A percentile compares a stretch with the other conserved stretches of the same genome.
These are phyloP conservation scores for Seiridium cupressi DNA, from an alignment of 2,329 filamentous ascomycete genomes.

Conservation along the genomic window DNA sequence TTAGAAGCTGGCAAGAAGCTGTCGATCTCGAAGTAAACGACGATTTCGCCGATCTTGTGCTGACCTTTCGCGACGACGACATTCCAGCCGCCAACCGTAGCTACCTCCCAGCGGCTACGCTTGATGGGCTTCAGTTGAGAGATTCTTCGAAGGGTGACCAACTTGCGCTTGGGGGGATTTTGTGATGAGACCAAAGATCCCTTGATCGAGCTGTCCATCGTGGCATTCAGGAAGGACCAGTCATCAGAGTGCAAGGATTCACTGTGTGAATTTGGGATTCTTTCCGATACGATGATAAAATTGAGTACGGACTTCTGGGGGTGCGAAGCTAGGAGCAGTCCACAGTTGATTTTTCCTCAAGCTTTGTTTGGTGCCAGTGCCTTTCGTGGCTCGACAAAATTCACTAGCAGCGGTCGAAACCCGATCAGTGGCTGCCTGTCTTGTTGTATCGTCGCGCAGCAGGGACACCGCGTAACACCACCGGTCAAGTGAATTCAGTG, in stretches of 20 bases:
- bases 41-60: constrained; percentile 19
- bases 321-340: too few species aligned
- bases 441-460: too few species aligned
- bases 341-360: too few species aligned
- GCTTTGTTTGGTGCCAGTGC: too few species aligned
- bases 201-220: not conserved
- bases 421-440: too few species aligned
- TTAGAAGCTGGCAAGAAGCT: constrained; percentile 24
- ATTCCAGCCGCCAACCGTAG: constrained; percentile 25
- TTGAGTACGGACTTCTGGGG: too few species aligned
- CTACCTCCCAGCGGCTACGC: constrained; percentile 8
- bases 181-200: not conserved
- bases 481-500: too few species aligned
- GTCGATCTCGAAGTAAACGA: constrained; percentile 31
- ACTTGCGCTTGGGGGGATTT: constrained; percentile 23
- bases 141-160: constrained; percentile 26
- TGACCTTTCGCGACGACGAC: constrained; percentile 15
- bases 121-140: constrained; percentile 9
- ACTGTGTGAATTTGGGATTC: not conserved
- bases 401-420: too few species aligned
- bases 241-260: not conserved
- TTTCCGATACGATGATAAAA: too few species aligned
- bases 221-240: not conserved
- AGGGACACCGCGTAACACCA: too few species aligned
- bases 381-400: too few species aligned